phyloP scores from a whole-genome alignment of 495 filamentous ascomycete genomes.

The Aeminium ludgeri region DNA sequence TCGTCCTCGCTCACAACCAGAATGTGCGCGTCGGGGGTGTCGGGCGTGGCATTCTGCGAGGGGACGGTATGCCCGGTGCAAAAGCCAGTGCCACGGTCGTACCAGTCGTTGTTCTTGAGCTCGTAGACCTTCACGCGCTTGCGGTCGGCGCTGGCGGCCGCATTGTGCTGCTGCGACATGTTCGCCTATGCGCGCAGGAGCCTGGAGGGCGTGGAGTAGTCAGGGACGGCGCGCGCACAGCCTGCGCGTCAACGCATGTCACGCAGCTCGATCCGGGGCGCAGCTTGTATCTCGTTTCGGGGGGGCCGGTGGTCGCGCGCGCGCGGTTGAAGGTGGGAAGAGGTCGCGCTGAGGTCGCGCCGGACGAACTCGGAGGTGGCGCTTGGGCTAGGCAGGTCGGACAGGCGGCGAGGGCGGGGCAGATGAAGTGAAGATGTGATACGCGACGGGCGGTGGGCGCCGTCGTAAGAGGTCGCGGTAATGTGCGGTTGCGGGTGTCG shows the following conservation, averaged over 20 bases:
- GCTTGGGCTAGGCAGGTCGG: too few relatives aligned
- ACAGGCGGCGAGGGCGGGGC: too few relatives aligned
- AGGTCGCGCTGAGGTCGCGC: too few relatives aligned
- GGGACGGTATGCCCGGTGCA: constrained; percentile 57
- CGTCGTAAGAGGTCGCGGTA: too few relatives aligned
- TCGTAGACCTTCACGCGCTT: constrained; percentile 99
- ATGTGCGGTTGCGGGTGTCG: too few relatives aligned
- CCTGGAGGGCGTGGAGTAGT: neutral
- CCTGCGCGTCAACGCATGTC: constrained; percentile 4
- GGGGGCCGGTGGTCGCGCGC: neutral
- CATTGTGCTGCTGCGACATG: neutral
- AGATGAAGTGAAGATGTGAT: too few relatives aligned
- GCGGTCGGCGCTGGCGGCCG: constrained; percentile 22
- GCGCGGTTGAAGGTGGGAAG: neutral
- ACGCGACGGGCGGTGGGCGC: too few relatives aligned
- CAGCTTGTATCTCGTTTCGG: too few relatives aligned
- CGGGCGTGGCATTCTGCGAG: constrained; percentile 8
- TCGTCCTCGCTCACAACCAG: constrained; percentile 88
- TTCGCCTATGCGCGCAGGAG: neutral
- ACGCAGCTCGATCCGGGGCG: too few relatives aligned
- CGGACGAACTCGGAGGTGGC: too few relatives aligned
- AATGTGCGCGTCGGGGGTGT: constrained; percentile 53
- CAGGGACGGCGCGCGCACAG: neutral
- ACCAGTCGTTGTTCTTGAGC: constrained; percentile 96
- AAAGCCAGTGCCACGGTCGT: constrained; percentile 91